Evolutionary conservation across 306 rosid genomes (phyloP).

Genomic region (Fagus sylvatica): DNA sequence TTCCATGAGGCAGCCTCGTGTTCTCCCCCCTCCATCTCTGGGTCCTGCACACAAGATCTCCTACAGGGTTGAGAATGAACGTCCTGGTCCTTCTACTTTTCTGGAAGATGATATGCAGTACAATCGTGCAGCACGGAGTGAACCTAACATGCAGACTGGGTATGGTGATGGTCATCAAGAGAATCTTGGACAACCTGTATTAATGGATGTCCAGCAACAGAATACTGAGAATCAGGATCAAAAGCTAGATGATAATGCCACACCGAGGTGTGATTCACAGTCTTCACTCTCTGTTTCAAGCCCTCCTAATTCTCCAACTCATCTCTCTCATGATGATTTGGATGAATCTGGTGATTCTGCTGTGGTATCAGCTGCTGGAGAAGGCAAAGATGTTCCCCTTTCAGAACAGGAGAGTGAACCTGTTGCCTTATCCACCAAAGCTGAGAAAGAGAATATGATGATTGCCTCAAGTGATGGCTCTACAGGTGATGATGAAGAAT

Average conservation of each 20-base stretch:
- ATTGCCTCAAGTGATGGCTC: constrained; percentile 46
- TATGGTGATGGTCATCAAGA: constrained; percentile 39
- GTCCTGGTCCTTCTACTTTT: constrained; percentile 55
- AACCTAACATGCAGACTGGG: constrained; percentile 46
- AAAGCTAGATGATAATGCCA: constrained; percentile 39
- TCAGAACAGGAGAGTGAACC: constrained; percentile 52
- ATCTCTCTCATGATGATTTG: constrained; percentile 86
- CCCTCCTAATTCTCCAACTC: constrained; percentile 92
- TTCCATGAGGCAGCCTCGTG: constrained; percentile 88
- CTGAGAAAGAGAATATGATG: constrained; percentile 47
- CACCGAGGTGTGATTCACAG: constrained; percentile 83
- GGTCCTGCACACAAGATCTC: constrained; percentile 56
- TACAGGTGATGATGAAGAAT: constrained; percentile 81
- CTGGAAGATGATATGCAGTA: constrained; percentile 59
- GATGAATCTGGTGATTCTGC: constrained; percentile 79
- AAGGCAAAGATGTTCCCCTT: constrained; percentile 36
- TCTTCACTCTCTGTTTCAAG: constrained; percentile 96
- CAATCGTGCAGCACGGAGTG: constrained; percentile 49
- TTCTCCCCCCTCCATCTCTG: constrained; percentile 86
- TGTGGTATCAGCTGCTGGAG: constrained; percentile 48
- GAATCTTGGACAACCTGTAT: constrained; percentile 49
- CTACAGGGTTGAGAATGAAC: constrained; percentile 52
- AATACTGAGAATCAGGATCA: constrained; percentile 48
- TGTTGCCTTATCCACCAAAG: constrained; percentile 28
- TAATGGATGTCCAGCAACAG: constrained; percentile 47